Conservation (phyloP, 129 eudicot species). For the Arctium lappa region DNA sequence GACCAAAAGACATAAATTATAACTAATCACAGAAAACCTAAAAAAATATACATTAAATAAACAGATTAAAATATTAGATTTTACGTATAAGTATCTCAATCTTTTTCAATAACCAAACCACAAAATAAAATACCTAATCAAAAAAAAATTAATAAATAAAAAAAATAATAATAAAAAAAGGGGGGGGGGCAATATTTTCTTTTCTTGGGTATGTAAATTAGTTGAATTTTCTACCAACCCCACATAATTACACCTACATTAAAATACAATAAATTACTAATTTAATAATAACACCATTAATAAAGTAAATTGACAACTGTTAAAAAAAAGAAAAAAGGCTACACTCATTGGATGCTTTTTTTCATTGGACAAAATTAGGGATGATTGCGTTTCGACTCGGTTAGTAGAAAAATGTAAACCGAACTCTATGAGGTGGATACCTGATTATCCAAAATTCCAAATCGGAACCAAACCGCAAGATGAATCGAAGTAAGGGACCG, state of each 20-base stretch:
- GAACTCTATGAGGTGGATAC: no score
- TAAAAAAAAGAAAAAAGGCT: slow-evolving; percentile 11
- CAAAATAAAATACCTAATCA: slow-evolving; percentile 18
- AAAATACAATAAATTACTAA: slow-evolving; percentile 6
- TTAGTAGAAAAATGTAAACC: no score
- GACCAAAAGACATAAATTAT: slow-evolving; percentile 1
- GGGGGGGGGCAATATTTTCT: no score
- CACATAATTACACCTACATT: slow-evolving; percentile 24
- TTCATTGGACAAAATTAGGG: background rate
- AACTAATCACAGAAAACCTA: background rate
- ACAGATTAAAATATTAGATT: background rate
- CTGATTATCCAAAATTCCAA: no score
- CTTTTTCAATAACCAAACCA: slow-evolving; percentile 29
- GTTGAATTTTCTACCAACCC: slow-evolving; percentile 31
- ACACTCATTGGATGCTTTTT: slow-evolving; percentile 17
- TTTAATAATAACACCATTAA: slow-evolving; percentile 16
- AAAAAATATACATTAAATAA: slow-evolving; percentile 2
- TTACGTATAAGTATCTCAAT: slow-evolving; percentile 10
- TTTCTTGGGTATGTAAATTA: slow-evolving; percentile 26
- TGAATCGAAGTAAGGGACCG: no score
- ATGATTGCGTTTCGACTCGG: no score
- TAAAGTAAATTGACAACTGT: slow-evolving; percentile 33
- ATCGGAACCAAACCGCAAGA: no score
- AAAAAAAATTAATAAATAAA: no score
- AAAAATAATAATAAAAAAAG: no score